Percentiles rank a stretch among this genome's conserved stretches.
phyloP scores from a whole-genome alignment of 345 rosid species.

The Eucalyptus pauciflora region DNA sequence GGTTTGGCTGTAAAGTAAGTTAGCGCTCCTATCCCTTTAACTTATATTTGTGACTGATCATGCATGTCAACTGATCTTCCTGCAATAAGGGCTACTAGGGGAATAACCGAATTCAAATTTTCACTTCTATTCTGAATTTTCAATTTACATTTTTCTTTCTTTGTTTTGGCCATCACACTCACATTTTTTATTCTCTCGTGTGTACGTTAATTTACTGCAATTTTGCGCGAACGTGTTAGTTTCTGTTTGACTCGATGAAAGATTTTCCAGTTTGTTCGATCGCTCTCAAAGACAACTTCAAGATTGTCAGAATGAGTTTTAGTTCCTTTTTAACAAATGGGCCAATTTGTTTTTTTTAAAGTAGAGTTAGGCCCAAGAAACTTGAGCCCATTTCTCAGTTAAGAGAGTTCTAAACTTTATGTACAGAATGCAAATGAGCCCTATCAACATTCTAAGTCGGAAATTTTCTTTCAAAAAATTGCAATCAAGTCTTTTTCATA shows the following conservation, averaged over 20 bases:
- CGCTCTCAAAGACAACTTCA: background rate
- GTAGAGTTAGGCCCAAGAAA: background rate
- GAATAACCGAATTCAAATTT: background rate
- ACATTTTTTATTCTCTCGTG: background rate
- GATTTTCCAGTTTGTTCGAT: no score
- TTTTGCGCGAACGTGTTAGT: no score
- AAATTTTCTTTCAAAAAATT: no score
- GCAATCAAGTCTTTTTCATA: no score
- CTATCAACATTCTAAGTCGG: no score
- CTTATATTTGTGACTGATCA: no score
- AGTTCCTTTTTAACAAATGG: background rate
- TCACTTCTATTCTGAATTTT: background rate
- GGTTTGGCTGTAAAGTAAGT: rapidly evolving
- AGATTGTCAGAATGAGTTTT: background rate
- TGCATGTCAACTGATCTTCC: background rate
- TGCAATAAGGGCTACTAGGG: background rate
- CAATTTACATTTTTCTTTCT: background rate
- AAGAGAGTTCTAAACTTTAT: background rate
- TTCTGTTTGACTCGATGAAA: no score
- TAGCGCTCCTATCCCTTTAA: background rate
- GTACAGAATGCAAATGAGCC: background rate
- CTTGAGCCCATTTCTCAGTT: background rate
- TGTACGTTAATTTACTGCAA: background rate
- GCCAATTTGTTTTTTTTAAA: background rate
- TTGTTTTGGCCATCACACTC: background rate